These are phyloP conservation scores for Boletellus sp. DNA, from an alignment of 768 basidiomycete species.

Conservation along the genomic window DNA sequence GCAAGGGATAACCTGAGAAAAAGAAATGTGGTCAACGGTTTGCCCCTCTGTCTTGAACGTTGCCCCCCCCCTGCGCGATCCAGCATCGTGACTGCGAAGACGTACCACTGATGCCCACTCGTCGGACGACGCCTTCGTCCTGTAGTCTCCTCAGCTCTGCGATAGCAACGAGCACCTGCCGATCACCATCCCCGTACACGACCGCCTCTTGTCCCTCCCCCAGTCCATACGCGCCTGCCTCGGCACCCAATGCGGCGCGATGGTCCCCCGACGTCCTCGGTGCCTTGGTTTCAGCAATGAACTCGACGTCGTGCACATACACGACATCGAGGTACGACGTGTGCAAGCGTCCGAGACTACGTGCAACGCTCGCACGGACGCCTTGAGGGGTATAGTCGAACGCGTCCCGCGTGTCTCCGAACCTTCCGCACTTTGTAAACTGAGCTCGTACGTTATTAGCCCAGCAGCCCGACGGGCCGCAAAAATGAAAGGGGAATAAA, in stretches of 20 bases:
- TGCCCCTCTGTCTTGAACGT: too few relatives aligned
- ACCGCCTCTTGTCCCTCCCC: conserved; percentile 51
- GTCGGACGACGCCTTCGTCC: conserved; percentile 64
- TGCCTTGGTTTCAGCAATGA: conserved; percentile 52
- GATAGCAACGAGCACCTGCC: conserved; percentile 64
- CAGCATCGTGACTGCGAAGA: background rate
- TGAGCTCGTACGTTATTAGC: conserved; percentile 23
- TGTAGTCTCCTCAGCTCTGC: conserved; percentile 64
- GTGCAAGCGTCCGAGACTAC: conserved; percentile 64
- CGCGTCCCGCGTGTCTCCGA: conserved; percentile 44
- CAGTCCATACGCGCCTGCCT: conserved; percentile 64
- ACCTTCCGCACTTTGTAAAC: conserved; percentile 88
- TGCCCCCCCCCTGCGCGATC: background rate
- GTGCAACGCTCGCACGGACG: conserved; percentile 62
- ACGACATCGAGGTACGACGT: conserved; percentile 79
- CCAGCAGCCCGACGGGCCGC: too few relatives aligned
- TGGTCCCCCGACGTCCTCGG: conserved; percentile 56
- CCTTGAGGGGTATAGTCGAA: conserved; percentile 74
- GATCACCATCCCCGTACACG: conserved; percentile 67
- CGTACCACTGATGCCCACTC: conserved; percentile 78
- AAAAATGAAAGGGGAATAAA: background rate
- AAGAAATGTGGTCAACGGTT: too few relatives aligned
- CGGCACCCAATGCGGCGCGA: conserved; percentile 46
- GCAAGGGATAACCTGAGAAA: conserved; percentile 68
- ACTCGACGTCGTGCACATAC: conserved; percentile 85